These are phyloP conservation scores for Aspergillus fijiensis DNA, from an alignment of 2,329 filamentous ascomycete species.

Conservation along the genomic window DNA sequence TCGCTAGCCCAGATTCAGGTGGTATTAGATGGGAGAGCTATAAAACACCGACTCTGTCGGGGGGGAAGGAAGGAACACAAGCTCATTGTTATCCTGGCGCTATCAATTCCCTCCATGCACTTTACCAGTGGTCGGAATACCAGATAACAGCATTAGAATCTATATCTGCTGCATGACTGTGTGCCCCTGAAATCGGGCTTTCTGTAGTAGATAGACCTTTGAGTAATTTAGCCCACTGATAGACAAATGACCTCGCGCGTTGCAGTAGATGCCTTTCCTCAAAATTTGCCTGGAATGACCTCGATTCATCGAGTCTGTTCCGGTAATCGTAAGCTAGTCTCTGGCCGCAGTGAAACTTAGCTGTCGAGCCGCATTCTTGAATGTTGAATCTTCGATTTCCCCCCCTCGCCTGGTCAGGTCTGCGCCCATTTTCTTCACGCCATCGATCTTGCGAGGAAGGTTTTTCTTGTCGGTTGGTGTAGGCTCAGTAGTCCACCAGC, in stretches of 20 bases:
- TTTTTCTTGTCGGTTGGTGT: slow-evolving; percentile 78
- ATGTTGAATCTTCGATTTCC: slow-evolving; percentile 63
- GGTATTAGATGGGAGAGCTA: no score
- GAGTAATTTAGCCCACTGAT: no score
- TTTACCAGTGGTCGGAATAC: no score
- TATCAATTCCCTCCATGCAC: no score
- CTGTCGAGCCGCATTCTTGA: slow-evolving; percentile 76
- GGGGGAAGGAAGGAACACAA: no score
- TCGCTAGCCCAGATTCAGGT: no score
- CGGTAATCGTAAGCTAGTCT: background rate
- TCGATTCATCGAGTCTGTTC: background rate
- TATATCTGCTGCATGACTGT: no score
- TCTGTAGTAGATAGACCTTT: no score
- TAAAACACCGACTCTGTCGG: no score
- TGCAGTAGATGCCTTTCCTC: background rate
- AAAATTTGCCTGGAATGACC: background rate
- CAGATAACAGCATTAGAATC: no score
- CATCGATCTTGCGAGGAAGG: slow-evolving; percentile 73
- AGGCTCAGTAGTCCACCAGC: slow-evolving; percentile 83
- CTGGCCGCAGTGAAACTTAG: slow-evolving; percentile 66
- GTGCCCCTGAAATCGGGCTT: no score
- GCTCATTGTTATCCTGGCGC: no score
- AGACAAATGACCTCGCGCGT: background rate
- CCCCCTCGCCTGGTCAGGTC: slow-evolving; percentile 78
- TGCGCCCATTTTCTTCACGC: slow-evolving; percentile 72